Percentiles rank a stretch among this genome's conserved stretches.
Evolutionary conservation across 805 yeast genomes (phyloP).

Genomic region (Starmerella khaoyaiensis): DNA sequence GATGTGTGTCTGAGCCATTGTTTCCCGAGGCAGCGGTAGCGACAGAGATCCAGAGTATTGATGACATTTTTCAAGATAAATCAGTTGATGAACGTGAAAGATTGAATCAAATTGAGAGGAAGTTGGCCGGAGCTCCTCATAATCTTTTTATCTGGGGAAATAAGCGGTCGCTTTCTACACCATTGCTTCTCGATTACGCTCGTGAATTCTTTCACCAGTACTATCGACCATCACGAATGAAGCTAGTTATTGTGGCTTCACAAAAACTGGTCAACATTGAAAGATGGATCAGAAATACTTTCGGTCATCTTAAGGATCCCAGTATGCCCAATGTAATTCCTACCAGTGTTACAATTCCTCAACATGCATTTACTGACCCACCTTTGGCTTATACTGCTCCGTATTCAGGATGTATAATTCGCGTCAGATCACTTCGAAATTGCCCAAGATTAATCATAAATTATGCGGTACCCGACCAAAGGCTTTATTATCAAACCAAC

Average conservation of each 20-base stretch:
- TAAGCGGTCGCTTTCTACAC: background rate
- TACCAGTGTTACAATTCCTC: background rate
- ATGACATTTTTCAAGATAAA: background rate
- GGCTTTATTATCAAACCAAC: conserved; percentile 1
- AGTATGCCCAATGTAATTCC: background rate
- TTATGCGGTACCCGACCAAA: conserved; percentile 3
- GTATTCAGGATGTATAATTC: background rate
- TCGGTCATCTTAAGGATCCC: background rate
- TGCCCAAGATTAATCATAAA: background rate
- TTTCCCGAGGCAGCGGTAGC: conserved; percentile 2
- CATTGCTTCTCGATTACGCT: background rate
- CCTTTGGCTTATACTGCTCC: background rate
- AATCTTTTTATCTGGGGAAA: background rate
- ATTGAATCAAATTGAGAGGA: conserved; percentile 1
- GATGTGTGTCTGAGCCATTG: conserved; percentile 4
- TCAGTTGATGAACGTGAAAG: background rate
- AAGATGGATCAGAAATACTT: background rate
- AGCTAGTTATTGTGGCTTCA: conserved; percentile 1
- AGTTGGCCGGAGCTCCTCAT: background rate
- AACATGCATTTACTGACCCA: background rate
- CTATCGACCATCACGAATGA: conserved; percentile 2
- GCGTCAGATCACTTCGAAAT: background rate
- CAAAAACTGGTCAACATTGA: conserved; percentile 2
- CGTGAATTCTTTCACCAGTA: background rate
- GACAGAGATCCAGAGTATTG: conserved; percentile 1